Evolutionary conservation across 208 protist genomes (phyloP), one percentile per base, ranked within the genome.

Genomic region (Acanthamoeba divionensis): DNA sequence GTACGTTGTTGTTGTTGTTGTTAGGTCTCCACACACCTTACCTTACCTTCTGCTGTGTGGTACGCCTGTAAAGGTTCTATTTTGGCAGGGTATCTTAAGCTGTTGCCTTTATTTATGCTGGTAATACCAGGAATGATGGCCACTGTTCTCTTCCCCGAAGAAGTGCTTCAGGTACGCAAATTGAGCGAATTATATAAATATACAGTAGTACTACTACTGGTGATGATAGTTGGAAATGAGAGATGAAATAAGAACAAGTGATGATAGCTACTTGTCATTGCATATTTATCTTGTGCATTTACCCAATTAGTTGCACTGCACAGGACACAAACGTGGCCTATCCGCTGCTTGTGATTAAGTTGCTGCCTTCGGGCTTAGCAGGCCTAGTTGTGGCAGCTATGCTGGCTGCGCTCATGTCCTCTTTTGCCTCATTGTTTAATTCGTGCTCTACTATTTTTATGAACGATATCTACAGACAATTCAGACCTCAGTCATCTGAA

Each of bases 101-200:
- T 93, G 6, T 41, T 91, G 41, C 79, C 90, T 2, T 4, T 85
- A 0, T 94, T 93, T 60, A 52, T 92, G 36, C 69, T 94, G 52
- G 91, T 94, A 0, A 57, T 94, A 24, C 90, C 79, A 13, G 92
- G 92, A 18, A 94, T 94, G 91, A 85, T 90, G 5, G 67, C 91
- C 2, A 24, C 67, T 47, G 71, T 79, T 5, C 79, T 93, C 18
- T 91, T 90, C 71, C 83, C 92, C 21, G 8, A 88, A 24, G 90
- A 85, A 18, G 52, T 93, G 18, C 13, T 26, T 6, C 26, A 79
- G 38, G 69, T 79, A 66, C 10, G 13, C 21, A 41, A 12, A 33
- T 41, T 15, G 15, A 33, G 1, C 36, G 36, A 26, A 7, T 71
- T 18, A 2, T 4, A 44, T 41, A 38, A 7, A 44, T 77, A 4